phyloP scores from a whole-genome alignment of 2,329 filamentous ascomycete species.

The Alternaria arborescens region DNA sequence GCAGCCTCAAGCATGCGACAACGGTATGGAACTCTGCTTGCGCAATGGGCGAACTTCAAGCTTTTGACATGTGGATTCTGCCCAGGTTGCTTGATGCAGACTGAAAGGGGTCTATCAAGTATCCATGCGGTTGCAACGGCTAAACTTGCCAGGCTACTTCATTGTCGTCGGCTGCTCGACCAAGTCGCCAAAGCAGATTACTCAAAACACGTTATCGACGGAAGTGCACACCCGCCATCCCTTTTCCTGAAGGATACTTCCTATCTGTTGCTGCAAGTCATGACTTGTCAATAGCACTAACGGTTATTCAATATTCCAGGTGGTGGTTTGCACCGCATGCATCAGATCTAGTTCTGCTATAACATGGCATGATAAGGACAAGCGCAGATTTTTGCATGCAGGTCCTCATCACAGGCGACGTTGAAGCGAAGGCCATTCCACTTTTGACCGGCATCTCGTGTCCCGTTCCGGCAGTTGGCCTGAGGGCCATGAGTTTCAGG shows the following conservation, averaged over 20 bases:
- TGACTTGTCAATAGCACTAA: constrained; percentile 30
- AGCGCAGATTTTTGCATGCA: constrained; percentile 20
- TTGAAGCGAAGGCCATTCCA: constrained; percentile 32
- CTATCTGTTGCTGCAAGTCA: constrained; percentile 23
- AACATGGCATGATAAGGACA: constrained; percentile 24
- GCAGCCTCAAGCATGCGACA: neutral
- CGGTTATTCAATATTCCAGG: constrained; percentile 21
- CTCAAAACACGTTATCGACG: constrained; percentile 9
- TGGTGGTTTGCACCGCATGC: constrained; percentile 19
- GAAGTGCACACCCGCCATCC: constrained; percentile 11
- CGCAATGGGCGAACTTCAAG: constrained; percentile 2
- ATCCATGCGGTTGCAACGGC: constrained; percentile 25
- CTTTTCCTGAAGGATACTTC: constrained; percentile 18
- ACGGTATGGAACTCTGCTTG: constrained; percentile 3
- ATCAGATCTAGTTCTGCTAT: constrained; percentile 30
- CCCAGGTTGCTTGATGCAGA: neutral
- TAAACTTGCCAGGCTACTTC: constrained; percentile 32
- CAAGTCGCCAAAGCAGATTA: constrained; percentile 21
- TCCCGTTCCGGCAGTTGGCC: constrained; percentile 35
- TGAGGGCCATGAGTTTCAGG: constrained; percentile 45
- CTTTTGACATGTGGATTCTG: constrained; percentile 2
- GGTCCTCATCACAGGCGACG: constrained; percentile 19
- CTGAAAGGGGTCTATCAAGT: constrained; percentile 10
- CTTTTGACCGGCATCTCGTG: constrained; percentile 32
- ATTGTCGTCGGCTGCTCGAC: constrained; percentile 8